phyloP scores from a whole-genome alignment of 768 basidiomycete species.

The Hirschioporus abietinus region DNA sequence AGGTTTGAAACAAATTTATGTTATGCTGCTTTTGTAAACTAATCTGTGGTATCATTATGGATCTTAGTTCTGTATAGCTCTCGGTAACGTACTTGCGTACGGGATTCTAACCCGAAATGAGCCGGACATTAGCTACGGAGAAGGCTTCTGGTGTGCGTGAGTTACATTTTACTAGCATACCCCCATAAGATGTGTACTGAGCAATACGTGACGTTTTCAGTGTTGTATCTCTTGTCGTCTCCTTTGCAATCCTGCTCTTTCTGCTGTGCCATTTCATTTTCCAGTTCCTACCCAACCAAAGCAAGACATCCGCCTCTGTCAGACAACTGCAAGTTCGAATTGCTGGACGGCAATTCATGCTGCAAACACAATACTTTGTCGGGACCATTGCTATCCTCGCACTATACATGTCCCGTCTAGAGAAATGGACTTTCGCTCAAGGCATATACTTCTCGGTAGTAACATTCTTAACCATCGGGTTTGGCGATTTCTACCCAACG shows the following conservation, averaged over 20 bases:
- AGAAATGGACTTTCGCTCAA: conserved; percentile 13
- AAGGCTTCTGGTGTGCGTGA: conserved; percentile 10
- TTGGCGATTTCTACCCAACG: conserved; percentile 15
- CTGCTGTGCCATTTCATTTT: conserved; percentile 7
- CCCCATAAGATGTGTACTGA: not conserved
- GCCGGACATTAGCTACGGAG: conserved; percentile 5
- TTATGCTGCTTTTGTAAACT: not conserved
- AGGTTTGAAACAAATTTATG: conserved; percentile 14
- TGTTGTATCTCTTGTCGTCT: conserved; percentile 6
- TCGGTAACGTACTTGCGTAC: conserved; percentile 7
- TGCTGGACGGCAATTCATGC: conserved; percentile 11
- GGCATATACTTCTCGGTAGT: conserved; percentile 13
- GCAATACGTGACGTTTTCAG: not conserved
- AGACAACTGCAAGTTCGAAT: conserved; percentile 9
- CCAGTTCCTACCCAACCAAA: not conserved
- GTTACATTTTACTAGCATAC: not conserved
- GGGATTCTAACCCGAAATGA: not conserved
- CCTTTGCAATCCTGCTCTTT: conserved; percentile 6
- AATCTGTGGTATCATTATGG: not conserved
- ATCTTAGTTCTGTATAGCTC: conserved; percentile 9
- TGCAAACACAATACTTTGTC: conserved; percentile 9
- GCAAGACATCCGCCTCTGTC: not conserved
- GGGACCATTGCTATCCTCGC: conserved; percentile 5
- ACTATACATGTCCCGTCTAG: conserved; percentile 7
- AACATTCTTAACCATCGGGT: conserved; percentile 11